A percentile compares a stretch with the other conserved stretches of the same genome.
These are phyloP conservation scores for Camellia sinensis DNA, from an alignment of 148 eudicot species.

Conservation along the genomic window DNA sequence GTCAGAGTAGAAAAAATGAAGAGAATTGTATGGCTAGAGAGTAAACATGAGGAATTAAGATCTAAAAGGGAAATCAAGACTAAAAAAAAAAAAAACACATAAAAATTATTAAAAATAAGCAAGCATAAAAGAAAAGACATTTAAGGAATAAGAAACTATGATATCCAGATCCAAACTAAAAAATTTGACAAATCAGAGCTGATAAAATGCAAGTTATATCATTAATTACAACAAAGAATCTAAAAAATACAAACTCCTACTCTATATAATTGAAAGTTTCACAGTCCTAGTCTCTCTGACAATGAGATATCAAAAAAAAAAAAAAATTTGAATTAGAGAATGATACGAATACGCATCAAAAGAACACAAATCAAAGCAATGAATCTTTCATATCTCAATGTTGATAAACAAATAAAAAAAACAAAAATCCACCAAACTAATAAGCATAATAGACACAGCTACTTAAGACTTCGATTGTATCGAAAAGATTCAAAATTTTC, in stretches of 20 bases:
- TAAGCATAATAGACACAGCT: not conserved
- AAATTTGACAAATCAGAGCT: not conserved
- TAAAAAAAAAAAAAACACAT: slow-evolving; percentile 5
- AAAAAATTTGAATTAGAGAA: slow-evolving; percentile 3
- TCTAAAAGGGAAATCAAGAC: no score
- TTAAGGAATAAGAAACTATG: not conserved
- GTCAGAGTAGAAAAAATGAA: not conserved
- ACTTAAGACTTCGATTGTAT: not conserved
- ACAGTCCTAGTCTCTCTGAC: not conserved
- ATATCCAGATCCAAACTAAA: not conserved
- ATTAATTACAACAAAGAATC: not conserved
- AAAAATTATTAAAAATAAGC: not conserved
- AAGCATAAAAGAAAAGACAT: not conserved
- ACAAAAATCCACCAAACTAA: not conserved
- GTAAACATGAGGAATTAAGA: not conserved
- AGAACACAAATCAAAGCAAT: not conserved
- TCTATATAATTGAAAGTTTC: slow-evolving; percentile 2
- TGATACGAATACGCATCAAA: slow-evolving; percentile 4
- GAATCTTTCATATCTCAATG: slow-evolving; percentile 1
- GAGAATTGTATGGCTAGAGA: no score
- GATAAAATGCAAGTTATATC: not conserved
- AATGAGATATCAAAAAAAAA: not conserved
- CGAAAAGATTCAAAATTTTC: not conserved
- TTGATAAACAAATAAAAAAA: not conserved
- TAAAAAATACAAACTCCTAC: not conserved